Evolutionary conservation across 2,329 filamentous ascomycete species (phyloP).

Genomic region (Parafenestella ontariensis): DNA sequence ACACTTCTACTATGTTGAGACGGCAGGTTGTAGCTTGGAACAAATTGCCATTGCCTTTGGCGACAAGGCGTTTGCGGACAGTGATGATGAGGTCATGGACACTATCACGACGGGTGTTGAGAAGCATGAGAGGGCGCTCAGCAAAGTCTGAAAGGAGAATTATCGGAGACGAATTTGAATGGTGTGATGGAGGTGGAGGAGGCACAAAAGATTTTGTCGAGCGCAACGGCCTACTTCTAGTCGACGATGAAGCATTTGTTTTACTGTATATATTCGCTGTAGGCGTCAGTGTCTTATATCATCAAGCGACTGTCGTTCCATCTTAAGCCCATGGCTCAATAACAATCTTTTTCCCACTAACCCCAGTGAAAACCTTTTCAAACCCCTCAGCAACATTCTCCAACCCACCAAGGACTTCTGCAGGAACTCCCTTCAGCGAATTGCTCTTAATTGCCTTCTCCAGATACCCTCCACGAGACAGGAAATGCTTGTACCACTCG

Average conservation of each 20-base stretch:
- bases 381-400: slow-evolving; percentile 28
- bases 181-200: no score
- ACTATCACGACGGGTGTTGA: slow-evolving; percentile 13
- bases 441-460: slow-evolving; percentile 27
- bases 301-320: no score
- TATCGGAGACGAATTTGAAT: not conserved
- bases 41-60: slow-evolving; percentile 54
- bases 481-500: slow-evolving; percentile 25
- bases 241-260: no score
- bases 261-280: no score
- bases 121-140: slow-evolving; percentile 6
- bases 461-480: slow-evolving; percentile 28
- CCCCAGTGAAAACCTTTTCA: slow-evolving; percentile 31
- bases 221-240: not conserved
- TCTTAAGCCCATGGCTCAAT: slow-evolving; percentile 23
- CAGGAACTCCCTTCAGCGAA: slow-evolving; percentile 29
- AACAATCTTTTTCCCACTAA: slow-evolving; percentile 43
- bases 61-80: slow-evolving; percentile 49
- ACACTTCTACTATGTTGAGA: slow-evolving; percentile 54
- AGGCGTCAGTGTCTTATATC: no score
- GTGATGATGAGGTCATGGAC: slow-evolving; percentile 25
- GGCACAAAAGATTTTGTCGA: not conserved
- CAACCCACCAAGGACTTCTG: slow-evolving; percentile 32
- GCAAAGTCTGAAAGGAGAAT: not conserved
- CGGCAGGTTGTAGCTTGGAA: slow-evolving; percentile 47